phyloP scores from a whole-genome alignment of 208 protist genomes.

The Trypanosoma platydactyli region DNA sequence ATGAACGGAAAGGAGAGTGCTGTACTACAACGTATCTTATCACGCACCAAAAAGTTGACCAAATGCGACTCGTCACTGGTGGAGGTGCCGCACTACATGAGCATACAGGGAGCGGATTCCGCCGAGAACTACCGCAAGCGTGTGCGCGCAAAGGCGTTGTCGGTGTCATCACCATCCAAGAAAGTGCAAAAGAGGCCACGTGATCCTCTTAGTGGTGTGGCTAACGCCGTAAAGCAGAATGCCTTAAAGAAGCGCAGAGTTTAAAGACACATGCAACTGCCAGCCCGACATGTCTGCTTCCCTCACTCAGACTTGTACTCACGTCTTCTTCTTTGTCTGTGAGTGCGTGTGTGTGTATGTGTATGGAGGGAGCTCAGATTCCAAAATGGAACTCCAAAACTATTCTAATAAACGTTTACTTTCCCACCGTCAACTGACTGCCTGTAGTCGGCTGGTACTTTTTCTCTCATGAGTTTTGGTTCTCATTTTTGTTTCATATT shows the following conservation, averaged over 20 bases:
- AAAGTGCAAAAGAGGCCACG: slow-evolving; percentile 34
- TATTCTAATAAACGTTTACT: slow-evolving; percentile 7
- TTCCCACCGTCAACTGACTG: background rate
- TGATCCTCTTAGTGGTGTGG: slow-evolving; percentile 68
- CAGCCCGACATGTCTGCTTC: too few species aligned
- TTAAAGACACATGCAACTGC: background rate
- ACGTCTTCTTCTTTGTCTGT: background rate
- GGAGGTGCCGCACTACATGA: slow-evolving; percentile 91
- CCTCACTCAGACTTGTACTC: background rate
- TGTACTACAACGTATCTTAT: slow-evolving; percentile 81
- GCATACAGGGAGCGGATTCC: slow-evolving; percentile 62
- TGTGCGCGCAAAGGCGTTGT: slow-evolving; percentile 60
- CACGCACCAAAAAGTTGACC: slow-evolving; percentile 69
- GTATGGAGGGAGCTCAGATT: background rate
- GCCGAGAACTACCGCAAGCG: slow-evolving; percentile 72
- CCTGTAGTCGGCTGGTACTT: background rate
- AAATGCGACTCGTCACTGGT: slow-evolving; percentile 84
- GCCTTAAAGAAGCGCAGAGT: slow-evolving; percentile 8
- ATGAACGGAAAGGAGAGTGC: slow-evolving; percentile 90
- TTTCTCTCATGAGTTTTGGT: background rate
- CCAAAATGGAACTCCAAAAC: background rate
- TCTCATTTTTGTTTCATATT: slow-evolving; percentile 1
- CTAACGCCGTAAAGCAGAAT: slow-evolving; percentile 37
- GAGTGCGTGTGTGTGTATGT: background rate
- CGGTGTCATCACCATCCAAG: slow-evolving; percentile 36